Base-by-base conservation (phyloP, 148 eudicot species). In the Arbutus unedo region DNA sequence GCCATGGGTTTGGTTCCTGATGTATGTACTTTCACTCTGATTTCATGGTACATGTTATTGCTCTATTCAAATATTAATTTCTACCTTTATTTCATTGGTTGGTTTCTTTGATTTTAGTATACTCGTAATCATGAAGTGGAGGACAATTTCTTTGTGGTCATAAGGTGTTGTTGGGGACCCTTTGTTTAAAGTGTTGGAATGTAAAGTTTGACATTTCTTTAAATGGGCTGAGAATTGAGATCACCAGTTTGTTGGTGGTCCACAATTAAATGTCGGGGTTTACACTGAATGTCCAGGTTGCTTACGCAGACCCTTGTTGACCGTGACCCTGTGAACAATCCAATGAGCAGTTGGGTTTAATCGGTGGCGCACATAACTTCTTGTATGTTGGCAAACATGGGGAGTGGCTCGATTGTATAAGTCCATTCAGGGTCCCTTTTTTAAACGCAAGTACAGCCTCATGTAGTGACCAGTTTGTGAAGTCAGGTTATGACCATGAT, bases 1-100 rank as follows among this genome's bases (percentile, higher is more conserved):
- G 76, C 95, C 81, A 91, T 91, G 95, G 99, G 99, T 64, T 91
- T 96, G 92, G 88, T 90, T 80, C 98, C 99, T 85, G 98, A 96
- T 93, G 99, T 96, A 94, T 82, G 93, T 88, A 56, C 9, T n/a
- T 14, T 1, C 9, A 19, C 43, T 62, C 23, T 53, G 8, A 19
- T 50, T 2, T 38, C 3, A 23, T 77, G 19, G 19, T 59, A 9
- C 2, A 54, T 77, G 43, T 31, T 31, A 14, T 77, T 54, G 14
- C 5, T 7, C 21, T 54, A 13, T 54, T 72, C 16, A 38, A 38
- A 16, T 15, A 1, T 49, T 21, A 2, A 47, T 48, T 74, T 38
- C 41, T 10, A 38, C 11, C 23, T 68, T 38, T 15, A 4, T 41
- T 43, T 19, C 2, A n/a, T 59, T 59, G 23, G 15, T 59, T 59